Evolutionary conservation across 192 early-diverging fungal species (phyloP).

Genomic region (Allomyces javanicus): DNA sequence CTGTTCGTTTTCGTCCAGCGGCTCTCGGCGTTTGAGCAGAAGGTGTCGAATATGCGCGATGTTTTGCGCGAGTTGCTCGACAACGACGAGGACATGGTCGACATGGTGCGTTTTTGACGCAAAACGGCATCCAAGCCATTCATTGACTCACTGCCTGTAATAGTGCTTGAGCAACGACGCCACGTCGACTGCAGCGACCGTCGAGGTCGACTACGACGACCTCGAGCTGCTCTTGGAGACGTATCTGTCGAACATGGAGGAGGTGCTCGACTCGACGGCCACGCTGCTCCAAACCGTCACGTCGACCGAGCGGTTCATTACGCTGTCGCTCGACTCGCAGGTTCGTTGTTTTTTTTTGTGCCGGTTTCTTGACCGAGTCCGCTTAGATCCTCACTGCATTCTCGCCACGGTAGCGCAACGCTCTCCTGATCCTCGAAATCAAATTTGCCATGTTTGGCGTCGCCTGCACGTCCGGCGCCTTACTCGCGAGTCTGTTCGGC

Average conservation of each 20-base stretch:
- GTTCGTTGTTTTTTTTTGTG: neutral
- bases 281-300: constrained; percentile 45
- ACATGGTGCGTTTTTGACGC: neutral
- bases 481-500: constrained; percentile 60
- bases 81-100: constrained; percentile 7
- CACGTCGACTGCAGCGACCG: neutral
- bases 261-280: constrained; percentile 52
- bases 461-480: constrained; percentile 48
- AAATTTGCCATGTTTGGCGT: constrained; percentile 59
- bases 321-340: constrained; percentile 62
- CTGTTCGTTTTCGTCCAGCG: constrained; percentile 5
- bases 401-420: constrained; percentile 32
- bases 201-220: constrained; percentile 45
- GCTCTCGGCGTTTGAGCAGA: constrained; percentile 57
- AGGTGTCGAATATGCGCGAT: constrained; percentile 51
- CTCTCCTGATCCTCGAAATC: constrained; percentile 66
- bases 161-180: neutral
- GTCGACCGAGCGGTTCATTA: constrained; percentile 65
- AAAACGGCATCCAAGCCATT: too few relatives aligned
- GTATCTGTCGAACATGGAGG: constrained; percentile 70
- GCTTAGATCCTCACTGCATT: too few relatives aligned
- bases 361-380: too few relatives aligned
- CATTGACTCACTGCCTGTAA: neutral
- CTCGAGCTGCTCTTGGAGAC: constrained; percentile 79
- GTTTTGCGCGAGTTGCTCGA: constrained; percentile 63